These are phyloP conservation scores for Microbotryum intermedium DNA, from an alignment of 1,284 basidiomycete species.

Conservation along the genomic window DNA sequence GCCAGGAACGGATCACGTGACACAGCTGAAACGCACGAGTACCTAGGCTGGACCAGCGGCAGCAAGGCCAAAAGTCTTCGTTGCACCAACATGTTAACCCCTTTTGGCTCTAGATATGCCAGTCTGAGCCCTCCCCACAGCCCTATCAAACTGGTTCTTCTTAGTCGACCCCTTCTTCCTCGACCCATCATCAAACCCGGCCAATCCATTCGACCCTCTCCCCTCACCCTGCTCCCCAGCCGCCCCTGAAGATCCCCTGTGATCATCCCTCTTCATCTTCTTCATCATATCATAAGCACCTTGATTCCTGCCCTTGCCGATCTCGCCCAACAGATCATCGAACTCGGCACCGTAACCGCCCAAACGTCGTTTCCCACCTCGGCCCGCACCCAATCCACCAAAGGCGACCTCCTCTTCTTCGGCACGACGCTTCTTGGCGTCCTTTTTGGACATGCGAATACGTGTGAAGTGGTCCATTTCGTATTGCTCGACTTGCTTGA, in stretches of 20 bases:
- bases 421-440: slow-evolving; percentile 61
- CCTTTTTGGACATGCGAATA: slow-evolving; percentile 83
- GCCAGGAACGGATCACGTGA: no score
- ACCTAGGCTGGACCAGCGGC: no score
- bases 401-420: slow-evolving; percentile 90
- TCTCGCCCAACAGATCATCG: slow-evolving; percentile 41
- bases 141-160: slow-evolving; percentile 31
- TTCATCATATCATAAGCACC: slow-evolving; percentile 28
- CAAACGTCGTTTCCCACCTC: slow-evolving; percentile 39
- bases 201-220: slow-evolving; percentile 11
- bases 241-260: not conserved
- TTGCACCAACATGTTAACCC: no score
- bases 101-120: no score
- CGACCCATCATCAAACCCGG: slow-evolving; percentile 2
- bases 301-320: slow-evolving; percentile 21
- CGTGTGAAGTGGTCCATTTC: slow-evolving; percentile 96
- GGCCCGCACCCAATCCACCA: slow-evolving; percentile 46
- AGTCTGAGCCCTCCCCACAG: slow-evolving; percentile 9
- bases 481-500: slow-evolving; percentile 77
- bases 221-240: slow-evolving; percentile 2
- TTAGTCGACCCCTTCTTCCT: slow-evolving; percentile 8
- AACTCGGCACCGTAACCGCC: slow-evolving; percentile 35
- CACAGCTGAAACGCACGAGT: no score
- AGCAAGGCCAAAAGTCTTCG: no score
- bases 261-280: slow-evolving; percentile 17